phyloP scores from a whole-genome alignment of 352 stramenopile genomes.

The Aphanomyces invadans region DNA sequence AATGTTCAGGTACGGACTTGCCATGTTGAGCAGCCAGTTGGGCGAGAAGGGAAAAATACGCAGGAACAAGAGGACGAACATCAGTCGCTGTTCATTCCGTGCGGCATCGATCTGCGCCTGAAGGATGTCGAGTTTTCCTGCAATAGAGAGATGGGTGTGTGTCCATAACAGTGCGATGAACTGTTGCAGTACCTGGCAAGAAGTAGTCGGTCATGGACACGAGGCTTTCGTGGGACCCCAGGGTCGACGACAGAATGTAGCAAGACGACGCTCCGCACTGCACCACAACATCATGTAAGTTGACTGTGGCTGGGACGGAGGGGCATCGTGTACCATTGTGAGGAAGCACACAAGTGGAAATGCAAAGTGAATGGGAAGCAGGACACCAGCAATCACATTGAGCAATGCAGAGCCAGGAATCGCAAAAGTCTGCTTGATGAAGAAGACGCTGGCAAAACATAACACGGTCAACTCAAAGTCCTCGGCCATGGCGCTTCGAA shows the following conservation, averaged over 20 bases:
- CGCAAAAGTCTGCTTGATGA: constrained; percentile 83
- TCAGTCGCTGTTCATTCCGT: constrained; percentile 36
- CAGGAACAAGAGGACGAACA: constrained; percentile 64
- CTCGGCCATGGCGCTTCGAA: constrained; percentile 46
- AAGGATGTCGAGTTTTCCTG: constrained; percentile 42
- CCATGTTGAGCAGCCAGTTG: constrained; percentile 81
- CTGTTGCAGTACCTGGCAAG: constrained; percentile 29
- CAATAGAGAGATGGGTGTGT: background rate
- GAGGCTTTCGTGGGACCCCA: constrained; percentile 54
- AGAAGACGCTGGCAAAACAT: constrained; percentile 63
- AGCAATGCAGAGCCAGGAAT: constrained; percentile 68
- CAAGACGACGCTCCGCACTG: constrained; percentile 56
- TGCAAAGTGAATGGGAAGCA: constrained; percentile 52
- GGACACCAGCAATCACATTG: constrained; percentile 62
- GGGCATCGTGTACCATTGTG: constrained; percentile 42
- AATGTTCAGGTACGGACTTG: constrained; percentile 69
- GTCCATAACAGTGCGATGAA: background rate
- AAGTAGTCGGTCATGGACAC: constrained; percentile 49
- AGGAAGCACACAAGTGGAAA: constrained; percentile 60
- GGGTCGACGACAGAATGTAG: constrained; percentile 56
- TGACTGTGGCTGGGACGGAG: too few relatives aligned
- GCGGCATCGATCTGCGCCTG: constrained; percentile 49
- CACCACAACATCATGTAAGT: background rate
- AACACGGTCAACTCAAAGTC: constrained; percentile 58
- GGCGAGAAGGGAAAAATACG: constrained; percentile 75